Evolutionary conservation across 441 rosid species (phyloP).

Genomic region (Euphorbia corollata): DNA sequence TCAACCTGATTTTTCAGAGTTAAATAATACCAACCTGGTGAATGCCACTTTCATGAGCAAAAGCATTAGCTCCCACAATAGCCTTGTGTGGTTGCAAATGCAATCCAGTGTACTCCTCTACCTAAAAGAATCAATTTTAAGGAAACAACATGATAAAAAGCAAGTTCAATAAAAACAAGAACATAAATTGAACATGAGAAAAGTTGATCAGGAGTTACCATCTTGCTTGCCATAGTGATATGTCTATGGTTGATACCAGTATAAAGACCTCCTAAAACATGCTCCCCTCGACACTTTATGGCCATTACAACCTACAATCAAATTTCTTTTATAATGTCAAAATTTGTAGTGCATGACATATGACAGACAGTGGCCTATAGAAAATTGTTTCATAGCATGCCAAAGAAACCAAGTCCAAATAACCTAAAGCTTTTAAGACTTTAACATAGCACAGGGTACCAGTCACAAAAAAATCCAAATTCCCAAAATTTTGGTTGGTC

Average conservation of each 20-base stretch:
- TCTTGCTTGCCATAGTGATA: constrained; percentile 87
- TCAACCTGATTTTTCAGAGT: background rate
- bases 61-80: constrained; percentile 86
- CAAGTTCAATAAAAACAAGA: constrained; percentile 14
- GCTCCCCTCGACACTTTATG: constrained; percentile 72
- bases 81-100: constrained; percentile 95
- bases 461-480: background rate
- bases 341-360: background rate
- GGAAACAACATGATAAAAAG: constrained; percentile 10
- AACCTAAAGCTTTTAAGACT: background rate
- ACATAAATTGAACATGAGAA: background rate
- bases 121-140: constrained; percentile 40
- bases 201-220: constrained; percentile 41
- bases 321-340: constrained; percentile 10
- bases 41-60: constrained; percentile 86
- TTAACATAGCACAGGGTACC: background rate
- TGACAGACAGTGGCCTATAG: background rate
- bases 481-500: background rate
- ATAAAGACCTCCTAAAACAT: constrained; percentile 60
- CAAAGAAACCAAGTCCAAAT: background rate
- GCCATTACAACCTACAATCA: constrained; percentile 78
- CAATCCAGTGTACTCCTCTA: constrained; percentile 89
- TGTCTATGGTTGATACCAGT: constrained; percentile 74
- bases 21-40: constrained; percentile 54
- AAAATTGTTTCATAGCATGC: background rate